phyloP scores from a whole-genome alignment of 1,284 basidiomycete genomes.

The Xanthoconium separans region DNA sequence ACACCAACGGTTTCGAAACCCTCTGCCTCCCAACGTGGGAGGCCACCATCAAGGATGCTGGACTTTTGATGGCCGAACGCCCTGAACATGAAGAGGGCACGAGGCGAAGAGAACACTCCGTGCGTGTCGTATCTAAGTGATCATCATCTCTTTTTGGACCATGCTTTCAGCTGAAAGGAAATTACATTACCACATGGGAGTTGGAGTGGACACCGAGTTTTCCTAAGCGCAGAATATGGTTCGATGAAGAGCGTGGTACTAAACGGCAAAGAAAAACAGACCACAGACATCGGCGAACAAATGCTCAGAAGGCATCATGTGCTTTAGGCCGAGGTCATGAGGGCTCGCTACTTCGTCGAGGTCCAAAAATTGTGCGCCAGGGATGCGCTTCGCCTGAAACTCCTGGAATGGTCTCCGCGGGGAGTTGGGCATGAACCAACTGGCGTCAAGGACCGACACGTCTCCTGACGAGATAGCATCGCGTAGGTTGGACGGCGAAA shows the following conservation, averaged over 20 bases:
- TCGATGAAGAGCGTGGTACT: conserved; percentile 5
- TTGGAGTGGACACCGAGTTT: conserved; percentile 71
- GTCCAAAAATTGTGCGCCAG: conserved; percentile 77
- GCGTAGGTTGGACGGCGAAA: conserved; percentile 51
- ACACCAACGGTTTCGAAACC: conserved; percentile 63
- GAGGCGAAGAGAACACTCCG: conserved; percentile 87
- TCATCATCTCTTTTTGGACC: conserved; percentile 8
- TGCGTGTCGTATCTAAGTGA: conserved; percentile 75
- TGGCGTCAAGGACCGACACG: conserved; percentile 68
- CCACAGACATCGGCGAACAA: conserved; percentile 82
- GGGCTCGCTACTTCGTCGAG: conserved; percentile 76
- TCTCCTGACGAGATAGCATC: conserved; percentile 34
- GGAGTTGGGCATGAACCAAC: conserved; percentile 88
- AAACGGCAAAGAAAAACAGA: conserved; percentile 39
- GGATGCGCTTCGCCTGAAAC: conserved; percentile 68
- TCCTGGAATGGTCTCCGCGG: conserved; percentile 66
- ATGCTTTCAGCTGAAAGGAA: conserved; percentile 9
- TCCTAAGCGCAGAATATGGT: conserved; percentile 41
- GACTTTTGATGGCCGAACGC: conserved; percentile 84
- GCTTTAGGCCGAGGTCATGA: conserved; percentile 76
- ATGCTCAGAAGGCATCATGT: conserved; percentile 86
- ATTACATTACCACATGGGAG: conserved; percentile 82
- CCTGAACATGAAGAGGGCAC: conserved; percentile 91
- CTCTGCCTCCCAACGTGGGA: conserved; percentile 81
- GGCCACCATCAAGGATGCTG: conserved; percentile 86